Conservation (phyloP, 2,329 filamentous ascomycete genomes). For the Cercospora sp. region DNA sequence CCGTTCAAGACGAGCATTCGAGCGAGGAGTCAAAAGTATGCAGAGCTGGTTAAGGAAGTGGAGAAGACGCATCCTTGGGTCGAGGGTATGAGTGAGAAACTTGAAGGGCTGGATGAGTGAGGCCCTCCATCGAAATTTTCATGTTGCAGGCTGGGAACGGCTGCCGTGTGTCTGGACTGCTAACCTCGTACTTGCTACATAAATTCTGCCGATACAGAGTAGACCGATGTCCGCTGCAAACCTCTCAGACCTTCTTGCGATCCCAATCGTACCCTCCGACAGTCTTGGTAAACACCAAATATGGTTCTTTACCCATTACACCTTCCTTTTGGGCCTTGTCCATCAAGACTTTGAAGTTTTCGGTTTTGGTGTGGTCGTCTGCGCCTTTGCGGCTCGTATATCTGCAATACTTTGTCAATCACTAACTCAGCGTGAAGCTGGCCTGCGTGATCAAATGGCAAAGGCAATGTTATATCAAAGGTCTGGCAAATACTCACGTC, state of each 20-base stretch:
- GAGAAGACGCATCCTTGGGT: slow-evolving; percentile 16
- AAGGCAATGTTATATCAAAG: too few relatives aligned
- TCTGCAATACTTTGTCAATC: too few relatives aligned
- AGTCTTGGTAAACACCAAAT: slow-evolving; percentile 26
- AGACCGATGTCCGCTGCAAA: neutral
- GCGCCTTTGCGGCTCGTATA: slow-evolving; percentile 26
- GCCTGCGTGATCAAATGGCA: too few relatives aligned
- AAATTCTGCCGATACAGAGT: neutral
- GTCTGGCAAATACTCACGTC: too few relatives aligned
- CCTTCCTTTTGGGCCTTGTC: slow-evolving; percentile 24
- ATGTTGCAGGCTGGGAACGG: too few relatives aligned
- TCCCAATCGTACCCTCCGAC: slow-evolving; percentile 29
- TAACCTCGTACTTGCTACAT: neutral
- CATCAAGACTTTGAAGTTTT: slow-evolving; percentile 27
- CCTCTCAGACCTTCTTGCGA: slow-evolving; percentile 18
- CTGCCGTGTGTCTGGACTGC: too few relatives aligned
- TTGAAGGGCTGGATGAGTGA: neutral
- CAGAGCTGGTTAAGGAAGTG: slow-evolving; percentile 16
- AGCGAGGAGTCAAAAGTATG: slow-evolving; percentile 10
- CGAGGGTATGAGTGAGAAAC: neutral
- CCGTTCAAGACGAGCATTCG: slow-evolving; percentile 15
- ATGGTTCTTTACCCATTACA: slow-evolving; percentile 24
- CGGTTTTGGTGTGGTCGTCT: slow-evolving; percentile 23
- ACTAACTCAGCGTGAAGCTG: too few relatives aligned
- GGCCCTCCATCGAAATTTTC: neutral